phyloP scores from a whole-genome alignment of 129 eudicot species.

The Tagetes patula region DNA sequence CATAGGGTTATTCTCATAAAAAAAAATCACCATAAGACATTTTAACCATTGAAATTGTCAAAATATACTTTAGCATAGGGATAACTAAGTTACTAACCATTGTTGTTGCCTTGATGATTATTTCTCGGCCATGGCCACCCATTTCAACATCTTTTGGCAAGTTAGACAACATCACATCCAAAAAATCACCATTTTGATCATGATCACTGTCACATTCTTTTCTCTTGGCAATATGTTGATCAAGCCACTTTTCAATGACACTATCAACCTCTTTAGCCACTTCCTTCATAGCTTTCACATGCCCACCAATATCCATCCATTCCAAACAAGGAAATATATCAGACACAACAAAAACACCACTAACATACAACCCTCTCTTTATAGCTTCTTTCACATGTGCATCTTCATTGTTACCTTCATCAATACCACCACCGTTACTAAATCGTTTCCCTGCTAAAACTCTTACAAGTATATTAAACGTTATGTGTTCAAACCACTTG shows the following conservation, averaged over 20 bases:
- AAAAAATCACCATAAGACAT: too few relatives aligned
- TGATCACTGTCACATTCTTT: neutral
- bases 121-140: slow-evolving; percentile 28
- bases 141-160: slow-evolving; percentile 28
- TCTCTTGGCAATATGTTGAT: slow-evolving; percentile 37
- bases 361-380: slow-evolving; percentile 41
- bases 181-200: slow-evolving; percentile 33
- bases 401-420: slow-evolving; percentile 17
- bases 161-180: slow-evolving; percentile 49
- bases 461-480: slow-evolving; percentile 34
- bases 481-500: slow-evolving; percentile 40
- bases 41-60: too few relatives aligned
- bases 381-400: slow-evolving; percentile 33
- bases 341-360: slow-evolving; percentile 49
- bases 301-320: slow-evolving; percentile 64
- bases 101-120: slow-evolving; percentile 52
- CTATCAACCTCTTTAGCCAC: slow-evolving; percentile 36
- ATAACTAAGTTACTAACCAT: slow-evolving; percentile 25
- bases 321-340: slow-evolving; percentile 48
- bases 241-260: slow-evolving; percentile 34
- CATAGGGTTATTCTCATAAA: too few relatives aligned
- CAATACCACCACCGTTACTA: neutral
- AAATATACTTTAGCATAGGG: too few relatives aligned
- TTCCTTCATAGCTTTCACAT: slow-evolving; percentile 44
- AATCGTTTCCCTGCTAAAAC: slow-evolving; percentile 43